These are phyloP conservation scores for Ophiosphaerella herpotricha DNA, from an alignment of 2,329 filamentous ascomycete genomes.

Conservation along the genomic window DNA sequence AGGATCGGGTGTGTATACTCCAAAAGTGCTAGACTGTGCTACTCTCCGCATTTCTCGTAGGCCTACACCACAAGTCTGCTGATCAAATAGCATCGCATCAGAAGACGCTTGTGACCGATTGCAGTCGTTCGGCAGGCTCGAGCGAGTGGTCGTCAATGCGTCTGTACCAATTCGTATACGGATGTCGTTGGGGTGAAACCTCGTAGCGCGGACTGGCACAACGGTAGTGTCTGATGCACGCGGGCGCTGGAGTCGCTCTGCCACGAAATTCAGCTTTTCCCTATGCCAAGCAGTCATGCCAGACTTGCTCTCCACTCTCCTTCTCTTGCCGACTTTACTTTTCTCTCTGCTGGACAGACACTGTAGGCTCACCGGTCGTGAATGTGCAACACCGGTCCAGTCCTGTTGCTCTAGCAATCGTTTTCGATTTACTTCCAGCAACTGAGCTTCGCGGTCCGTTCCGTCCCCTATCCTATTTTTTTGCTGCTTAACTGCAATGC, in stretches of 20 bases:
- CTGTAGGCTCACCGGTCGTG: conserved; percentile 35
- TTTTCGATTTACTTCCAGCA: conserved; percentile 35
- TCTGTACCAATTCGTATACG: conserved; percentile 44
- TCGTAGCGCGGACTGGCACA: conserved; percentile 16
- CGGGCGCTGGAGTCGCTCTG: conserved; percentile 1
- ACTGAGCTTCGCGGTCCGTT: conserved; percentile 15
- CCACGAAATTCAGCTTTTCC: neutral
- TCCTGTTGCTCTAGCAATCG: conserved; percentile 38
- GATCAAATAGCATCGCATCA: conserved; percentile 45
- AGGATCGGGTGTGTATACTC: conserved; percentile 1
- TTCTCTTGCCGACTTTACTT: conserved; percentile 39
- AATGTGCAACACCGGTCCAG: conserved; percentile 41
- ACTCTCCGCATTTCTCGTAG: conserved; percentile 1
- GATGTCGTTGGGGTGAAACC: conserved; percentile 27
- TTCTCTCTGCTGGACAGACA: conserved; percentile 34
- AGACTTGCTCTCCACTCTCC: conserved; percentile 21
- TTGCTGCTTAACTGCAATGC: neutral
- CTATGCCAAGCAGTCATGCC: conserved; percentile 4
- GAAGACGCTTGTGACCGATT: conserved; percentile 27
- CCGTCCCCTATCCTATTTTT: conserved; percentile 12
- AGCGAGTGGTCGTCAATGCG: conserved; percentile 34
- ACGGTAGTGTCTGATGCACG: conserved; percentile 1
- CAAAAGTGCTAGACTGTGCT: conserved; percentile 4
- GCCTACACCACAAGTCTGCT: conserved; percentile 19
- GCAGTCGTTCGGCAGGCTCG: conserved; percentile 12